phyloP scores from a whole-genome alignment of 208 protist species.

The Acanthamoeba triangularis region DNA sequence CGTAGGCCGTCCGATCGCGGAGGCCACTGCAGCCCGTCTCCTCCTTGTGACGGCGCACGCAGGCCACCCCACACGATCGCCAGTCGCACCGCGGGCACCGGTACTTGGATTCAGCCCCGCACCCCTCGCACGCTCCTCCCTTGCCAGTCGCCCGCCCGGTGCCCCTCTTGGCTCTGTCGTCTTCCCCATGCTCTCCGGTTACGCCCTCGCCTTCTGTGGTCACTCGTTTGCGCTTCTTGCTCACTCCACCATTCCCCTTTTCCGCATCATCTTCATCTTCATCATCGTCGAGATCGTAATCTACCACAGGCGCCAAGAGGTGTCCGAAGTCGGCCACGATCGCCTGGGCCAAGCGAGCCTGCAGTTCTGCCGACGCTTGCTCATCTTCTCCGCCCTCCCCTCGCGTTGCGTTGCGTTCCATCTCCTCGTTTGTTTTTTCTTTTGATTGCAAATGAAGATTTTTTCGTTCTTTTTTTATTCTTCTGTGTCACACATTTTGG shows the following conservation, averaged over 20 bases:
- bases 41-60: slow-evolving; percentile 63
- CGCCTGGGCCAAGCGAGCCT: slow-evolving; percentile 17
- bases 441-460: too few relatives aligned
- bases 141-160: not conserved
- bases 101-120: slow-evolving; percentile 43
- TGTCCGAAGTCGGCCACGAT: slow-evolving; percentile 45
- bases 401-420: not conserved
- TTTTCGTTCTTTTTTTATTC: not conserved
- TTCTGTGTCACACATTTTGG: not conserved
- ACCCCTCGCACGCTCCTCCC: slow-evolving; percentile 48
- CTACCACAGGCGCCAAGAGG: not conserved
- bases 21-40: slow-evolving; percentile 40
- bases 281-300: slow-evolving; percentile 38
- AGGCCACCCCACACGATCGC: slow-evolving; percentile 54
- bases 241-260: too few relatives aligned
- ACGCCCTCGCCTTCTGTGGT: not conserved
- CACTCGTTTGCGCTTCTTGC: not conserved
- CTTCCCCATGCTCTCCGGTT: not conserved
- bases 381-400: not conserved
- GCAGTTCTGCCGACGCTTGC: not conserved
- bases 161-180: not conserved
- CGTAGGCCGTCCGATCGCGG: slow-evolving; percentile 53
- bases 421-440: not conserved
- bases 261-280: not conserved
- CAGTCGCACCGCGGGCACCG: slow-evolving; percentile 37